These are phyloP conservation scores for Xylariomycetidae sp. DNA, from an alignment of 2,329 filamentous ascomycete species.

Conservation along the genomic window DNA sequence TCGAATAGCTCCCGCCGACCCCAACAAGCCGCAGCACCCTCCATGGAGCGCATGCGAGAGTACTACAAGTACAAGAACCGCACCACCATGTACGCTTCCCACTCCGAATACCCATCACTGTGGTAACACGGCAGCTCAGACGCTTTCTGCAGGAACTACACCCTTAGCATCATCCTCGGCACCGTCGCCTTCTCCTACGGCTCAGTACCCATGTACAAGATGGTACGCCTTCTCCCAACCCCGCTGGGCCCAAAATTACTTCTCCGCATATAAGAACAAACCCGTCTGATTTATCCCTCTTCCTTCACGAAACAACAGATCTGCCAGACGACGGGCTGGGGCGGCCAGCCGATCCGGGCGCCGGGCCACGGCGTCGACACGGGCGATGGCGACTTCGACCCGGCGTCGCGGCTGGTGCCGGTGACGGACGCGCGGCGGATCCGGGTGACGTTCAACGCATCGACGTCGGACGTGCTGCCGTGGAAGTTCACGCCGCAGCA, in stretches of 20 bases:
- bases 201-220: slow-evolving; percentile 83
- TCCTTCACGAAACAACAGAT: slow-evolving; percentile 46
- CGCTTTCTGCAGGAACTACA: slow-evolving; percentile 56
- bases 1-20: slow-evolving; percentile 22
- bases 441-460: slow-evolving; percentile 92
- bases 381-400: slow-evolving; percentile 46
- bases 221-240: slow-evolving; percentile 61
- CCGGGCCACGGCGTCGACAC: slow-evolving; percentile 57
- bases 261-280: background rate
- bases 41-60: slow-evolving; percentile 61
- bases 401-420: slow-evolving; percentile 72
- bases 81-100: slow-evolving; percentile 54
- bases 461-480: slow-evolving; percentile 88
- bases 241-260: background rate
- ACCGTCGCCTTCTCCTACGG: slow-evolving; percentile 79
- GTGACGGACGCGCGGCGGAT: slow-evolving; percentile 78
- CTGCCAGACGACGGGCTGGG: slow-evolving; percentile 84
- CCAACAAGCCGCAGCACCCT: slow-evolving; percentile 32
- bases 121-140: slow-evolving; percentile 13
- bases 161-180: slow-evolving; percentile 70
- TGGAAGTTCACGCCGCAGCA: slow-evolving; percentile 99
- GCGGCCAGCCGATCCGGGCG: slow-evolving; percentile 84
- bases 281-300: slow-evolving; percentile 5
- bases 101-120: slow-evolving; percentile 1
- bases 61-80: slow-evolving; percentile 64